These are phyloP conservation scores for Arctostaphylos glauca DNA, from an alignment of 148 eudicot species.

Conservation along the genomic window DNA sequence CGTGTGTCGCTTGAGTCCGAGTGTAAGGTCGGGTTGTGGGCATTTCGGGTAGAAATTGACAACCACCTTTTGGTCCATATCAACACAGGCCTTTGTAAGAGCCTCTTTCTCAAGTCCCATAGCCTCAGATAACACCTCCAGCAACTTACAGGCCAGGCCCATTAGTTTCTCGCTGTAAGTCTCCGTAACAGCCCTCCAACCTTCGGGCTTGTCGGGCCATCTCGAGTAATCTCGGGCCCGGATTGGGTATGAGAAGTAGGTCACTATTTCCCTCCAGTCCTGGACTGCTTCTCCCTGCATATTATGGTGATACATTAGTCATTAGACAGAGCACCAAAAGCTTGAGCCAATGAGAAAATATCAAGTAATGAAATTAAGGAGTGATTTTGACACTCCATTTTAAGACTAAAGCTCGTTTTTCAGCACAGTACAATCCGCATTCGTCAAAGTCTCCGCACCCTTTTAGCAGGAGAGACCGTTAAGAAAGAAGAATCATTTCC, in stretches of 20 bases:
- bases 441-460: too few species aligned
- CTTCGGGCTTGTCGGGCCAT: conserved; percentile 94
- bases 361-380: too few species aligned
- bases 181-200: conserved; percentile 65
- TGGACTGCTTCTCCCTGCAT: conserved; percentile 78
- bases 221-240: conserved; percentile 74
- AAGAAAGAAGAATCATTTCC: too few species aligned
- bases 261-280: conserved; percentile 88
- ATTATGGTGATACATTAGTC: not conserved
- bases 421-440: too few species aligned
- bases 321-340: not conserved
- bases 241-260: conserved; percentile 80
- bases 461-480: too few species aligned
- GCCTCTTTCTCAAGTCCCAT: conserved; percentile 90
- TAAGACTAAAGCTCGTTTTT: not conserved
- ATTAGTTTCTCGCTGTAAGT: conserved; percentile 67
- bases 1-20: conserved; percentile 91
- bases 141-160: conserved; percentile 72
- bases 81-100: conserved; percentile 75
- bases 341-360: not conserved
- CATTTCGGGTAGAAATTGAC: conserved; percentile 92
- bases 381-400: too few species aligned
- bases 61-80: conserved; percentile 94
- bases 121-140: conserved; percentile 79
- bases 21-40: conserved; percentile 84